Evolutionary conservation across 139 green algal genomes (phyloP).

Genomic region (Volvox africanus): DNA sequence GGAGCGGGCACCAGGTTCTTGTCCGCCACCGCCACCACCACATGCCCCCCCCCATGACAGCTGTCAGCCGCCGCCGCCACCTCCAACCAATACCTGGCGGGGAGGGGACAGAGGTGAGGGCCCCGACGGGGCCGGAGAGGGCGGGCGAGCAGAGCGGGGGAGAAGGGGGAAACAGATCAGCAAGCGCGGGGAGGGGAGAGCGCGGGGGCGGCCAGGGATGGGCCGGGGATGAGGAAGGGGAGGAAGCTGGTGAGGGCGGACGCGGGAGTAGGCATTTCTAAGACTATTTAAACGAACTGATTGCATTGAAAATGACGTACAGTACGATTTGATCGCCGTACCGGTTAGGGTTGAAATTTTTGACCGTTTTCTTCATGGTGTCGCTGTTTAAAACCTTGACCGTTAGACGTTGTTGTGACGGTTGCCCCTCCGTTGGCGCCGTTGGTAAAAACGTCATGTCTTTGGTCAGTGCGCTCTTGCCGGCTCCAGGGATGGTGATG

Average conservation of each 20-base stretch:
- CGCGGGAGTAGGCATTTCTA: too few species aligned
- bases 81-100: constrained; percentile 61
- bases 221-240: too few species aligned
- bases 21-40: constrained; percentile 66
- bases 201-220: too few species aligned
- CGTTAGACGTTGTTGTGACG: not conserved
- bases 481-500: constrained; percentile 61
- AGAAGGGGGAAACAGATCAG: too few species aligned
- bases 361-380: constrained; percentile 43
- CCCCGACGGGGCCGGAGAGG: too few species aligned
- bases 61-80: constrained; percentile 57
- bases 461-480: constrained; percentile 41
- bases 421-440: not conserved
- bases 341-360: constrained; percentile 37
- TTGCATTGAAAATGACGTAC: too few species aligned
- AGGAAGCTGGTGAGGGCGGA: not conserved
- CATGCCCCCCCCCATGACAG: constrained; percentile 41
- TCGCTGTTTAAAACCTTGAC: constrained; percentile 55
- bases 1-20: constrained; percentile 71
- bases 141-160: not conserved
- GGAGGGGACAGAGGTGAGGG: not conserved
- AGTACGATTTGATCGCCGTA: not conserved
- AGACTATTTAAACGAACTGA: too few species aligned
- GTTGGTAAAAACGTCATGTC: not conserved
- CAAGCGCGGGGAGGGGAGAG: too few species aligned